These are phyloP conservation scores for Andrographis paniculata DNA, from an alignment of 305 asterid species.

Conservation along the genomic window DNA sequence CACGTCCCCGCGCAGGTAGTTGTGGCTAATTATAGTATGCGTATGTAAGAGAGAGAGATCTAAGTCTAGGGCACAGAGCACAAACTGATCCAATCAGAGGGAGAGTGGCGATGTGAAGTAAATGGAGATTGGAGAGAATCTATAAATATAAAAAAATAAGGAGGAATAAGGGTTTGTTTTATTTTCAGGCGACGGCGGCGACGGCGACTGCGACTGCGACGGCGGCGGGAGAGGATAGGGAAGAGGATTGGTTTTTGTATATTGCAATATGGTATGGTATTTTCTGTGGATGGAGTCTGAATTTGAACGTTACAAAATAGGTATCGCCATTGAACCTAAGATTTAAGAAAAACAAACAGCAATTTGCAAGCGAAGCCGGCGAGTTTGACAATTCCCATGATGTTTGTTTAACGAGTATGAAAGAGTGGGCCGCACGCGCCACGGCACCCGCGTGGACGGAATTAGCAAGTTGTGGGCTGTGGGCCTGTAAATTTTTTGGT, in stretches of 20 bases:
- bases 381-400: not conserved
- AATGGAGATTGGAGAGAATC: conserved; percentile 20
- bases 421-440: not conserved
- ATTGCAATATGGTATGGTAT: too few relatives aligned
- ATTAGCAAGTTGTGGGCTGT: not conserved
- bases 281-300: too few relatives aligned
- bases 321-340: not conserved
- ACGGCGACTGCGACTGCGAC: not conserved
- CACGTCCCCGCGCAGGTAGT: too few relatives aligned
- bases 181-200: not conserved
- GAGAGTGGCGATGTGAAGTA: conserved; percentile 15
- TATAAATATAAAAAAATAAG: not conserved
- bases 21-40: conserved; percentile 11
- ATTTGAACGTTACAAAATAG: not conserved
- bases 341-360: too few relatives aligned
- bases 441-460: not conserved
- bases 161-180: not conserved
- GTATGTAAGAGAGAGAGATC: conserved; percentile 30
- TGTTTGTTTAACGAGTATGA: not conserved
- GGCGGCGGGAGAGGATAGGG: not conserved
- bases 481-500: not conserved
- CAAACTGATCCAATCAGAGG: conserved; percentile 27
- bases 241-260: not conserved
- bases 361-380: not conserved
- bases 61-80: conserved; percentile 38